These are phyloP conservation scores for Naumovozyma dairenensis DNA, from an alignment of 805 yeast species.

Conservation along the genomic window DNA sequence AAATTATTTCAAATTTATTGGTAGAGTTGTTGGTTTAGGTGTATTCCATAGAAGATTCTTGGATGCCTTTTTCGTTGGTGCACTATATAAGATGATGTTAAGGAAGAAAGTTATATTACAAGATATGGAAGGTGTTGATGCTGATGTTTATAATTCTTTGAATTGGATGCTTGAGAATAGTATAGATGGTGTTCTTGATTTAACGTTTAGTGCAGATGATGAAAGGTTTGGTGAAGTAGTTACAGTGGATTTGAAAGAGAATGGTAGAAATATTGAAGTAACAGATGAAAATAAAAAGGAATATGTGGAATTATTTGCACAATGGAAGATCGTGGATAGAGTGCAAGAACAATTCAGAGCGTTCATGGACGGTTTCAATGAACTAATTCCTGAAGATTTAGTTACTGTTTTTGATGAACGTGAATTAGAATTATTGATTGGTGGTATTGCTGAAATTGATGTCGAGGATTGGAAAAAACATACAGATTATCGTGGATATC, in stretches of 20 bases:
- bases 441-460: slow-evolving; percentile 97
- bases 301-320: slow-evolving; percentile 87
- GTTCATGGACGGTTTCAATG: slow-evolving; percentile 94
- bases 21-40: slow-evolving; percentile 96
- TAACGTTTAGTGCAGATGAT: slow-evolving; percentile 82
- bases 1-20: slow-evolving; percentile 95
- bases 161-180: slow-evolving; percentile 95
- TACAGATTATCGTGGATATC: slow-evolving; percentile 96
- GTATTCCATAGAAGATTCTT: slow-evolving; percentile 96
- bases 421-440: slow-evolving; percentile 90
- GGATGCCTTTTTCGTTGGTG: slow-evolving; percentile 98
- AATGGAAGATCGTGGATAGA: slow-evolving; percentile 90
- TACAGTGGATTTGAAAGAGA: slow-evolving; percentile 80
- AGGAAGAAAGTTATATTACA: slow-evolving; percentile 88
- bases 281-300: slow-evolving; percentile 92
- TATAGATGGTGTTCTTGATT: slow-evolving; percentile 75
- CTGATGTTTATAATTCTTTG: slow-evolving; percentile 88
- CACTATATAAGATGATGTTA: slow-evolving; percentile 94
- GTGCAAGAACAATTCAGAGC: slow-evolving; percentile 95
- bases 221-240: slow-evolving; percentile 92
- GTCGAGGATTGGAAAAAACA: slow-evolving; percentile 98
- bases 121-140: slow-evolving; percentile 98
- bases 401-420: slow-evolving; percentile 96
- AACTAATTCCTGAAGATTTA: slow-evolving; percentile 91
- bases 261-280: slow-evolving; percentile 83